Percentiles rank a stretch among this genome's conserved stretches.
Conservation (phyloP, 495 filamentous ascomycete genomes). For the Platismatia glauca region DNA sequence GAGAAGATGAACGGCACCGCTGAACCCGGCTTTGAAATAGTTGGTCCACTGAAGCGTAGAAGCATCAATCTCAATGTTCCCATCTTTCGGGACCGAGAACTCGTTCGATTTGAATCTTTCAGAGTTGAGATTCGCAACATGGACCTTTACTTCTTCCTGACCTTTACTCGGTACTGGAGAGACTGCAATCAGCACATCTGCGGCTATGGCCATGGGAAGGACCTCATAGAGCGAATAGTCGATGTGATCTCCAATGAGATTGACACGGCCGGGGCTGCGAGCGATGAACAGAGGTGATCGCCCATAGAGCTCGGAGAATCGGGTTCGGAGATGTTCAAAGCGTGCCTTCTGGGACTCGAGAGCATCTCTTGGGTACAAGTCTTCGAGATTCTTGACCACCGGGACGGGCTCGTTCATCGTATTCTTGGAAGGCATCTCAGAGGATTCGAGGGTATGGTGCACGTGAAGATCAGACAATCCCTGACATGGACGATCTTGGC, state of each 20-base stretch:
- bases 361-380: constrained; percentile 61
- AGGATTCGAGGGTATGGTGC: constrained; percentile 17
- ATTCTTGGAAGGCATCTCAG: background rate
- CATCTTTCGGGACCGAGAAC: constrained; percentile 59
- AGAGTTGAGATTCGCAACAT: constrained; percentile 69
- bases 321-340: constrained; percentile 62
- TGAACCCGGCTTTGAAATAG: constrained; percentile 90
- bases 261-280: constrained; percentile 86
- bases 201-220: constrained; percentile 86
- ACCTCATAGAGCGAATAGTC: constrained; percentile 97
- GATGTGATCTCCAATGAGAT: constrained; percentile 98
- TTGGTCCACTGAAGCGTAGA: constrained; percentile 91
- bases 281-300: constrained; percentile 69
- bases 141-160: constrained; percentile 40
- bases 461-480: background rate
- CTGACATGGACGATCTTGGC: background rate
- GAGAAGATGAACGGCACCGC: constrained; percentile 71
- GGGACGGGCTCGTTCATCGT: constrained; percentile 53
- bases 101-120: constrained; percentile 66
- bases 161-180: constrained; percentile 9
- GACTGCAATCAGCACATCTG: constrained; percentile 84
- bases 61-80: constrained; percentile 71
- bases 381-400: constrained; percentile 47
- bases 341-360: constrained; percentile 48
- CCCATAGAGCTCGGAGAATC: constrained; percentile 66